Conservation (phyloP, 73 alveolate species). For the Paramecium primaurelia region DNA sequence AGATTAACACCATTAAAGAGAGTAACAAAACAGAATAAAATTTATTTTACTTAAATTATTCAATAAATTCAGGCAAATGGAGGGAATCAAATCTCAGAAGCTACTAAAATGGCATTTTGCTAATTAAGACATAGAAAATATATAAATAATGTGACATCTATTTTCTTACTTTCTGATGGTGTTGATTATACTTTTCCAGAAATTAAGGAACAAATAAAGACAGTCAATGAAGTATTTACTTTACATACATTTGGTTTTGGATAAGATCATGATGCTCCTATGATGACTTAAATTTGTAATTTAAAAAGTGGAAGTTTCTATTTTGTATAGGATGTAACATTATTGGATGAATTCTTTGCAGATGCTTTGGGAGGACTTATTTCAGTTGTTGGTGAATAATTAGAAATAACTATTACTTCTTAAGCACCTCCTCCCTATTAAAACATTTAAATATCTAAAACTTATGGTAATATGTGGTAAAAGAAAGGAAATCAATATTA, state of each 20-base stretch:
- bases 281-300: conserved; percentile 68
- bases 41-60: not conserved
- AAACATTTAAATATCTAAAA: not conserved
- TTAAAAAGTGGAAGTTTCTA: conserved; percentile 79
- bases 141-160: conserved; percentile 60
- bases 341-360: conserved; percentile 55
- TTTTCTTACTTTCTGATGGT: conserved; percentile 81
- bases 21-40: conserved; percentile 62
- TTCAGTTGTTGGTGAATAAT: conserved; percentile 57
- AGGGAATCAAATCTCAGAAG: conserved; percentile 69
- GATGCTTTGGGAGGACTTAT: conserved; percentile 65
- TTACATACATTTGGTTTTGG: conserved; percentile 86
- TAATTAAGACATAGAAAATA: conserved; percentile 64
- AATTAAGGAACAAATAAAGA: conserved; percentile 9
- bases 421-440: not conserved
- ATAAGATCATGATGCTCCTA: conserved; percentile 73
- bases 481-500: not conserved
- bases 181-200: conserved; percentile 42
- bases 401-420: not conserved
- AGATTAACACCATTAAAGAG: conserved; percentile 57
- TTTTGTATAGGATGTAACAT: conserved; percentile 50
- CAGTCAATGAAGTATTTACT: conserved; percentile 65
- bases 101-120: conserved; percentile 65
- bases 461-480: conserved; percentile 48
- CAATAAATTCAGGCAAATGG: conserved; percentile 53